A percentile compares a stretch with the other conserved stretches of the same genome.
Conservation (phyloP, 2,329 filamentous ascomycete genomes). For the Fusarium sp. region DNA sequence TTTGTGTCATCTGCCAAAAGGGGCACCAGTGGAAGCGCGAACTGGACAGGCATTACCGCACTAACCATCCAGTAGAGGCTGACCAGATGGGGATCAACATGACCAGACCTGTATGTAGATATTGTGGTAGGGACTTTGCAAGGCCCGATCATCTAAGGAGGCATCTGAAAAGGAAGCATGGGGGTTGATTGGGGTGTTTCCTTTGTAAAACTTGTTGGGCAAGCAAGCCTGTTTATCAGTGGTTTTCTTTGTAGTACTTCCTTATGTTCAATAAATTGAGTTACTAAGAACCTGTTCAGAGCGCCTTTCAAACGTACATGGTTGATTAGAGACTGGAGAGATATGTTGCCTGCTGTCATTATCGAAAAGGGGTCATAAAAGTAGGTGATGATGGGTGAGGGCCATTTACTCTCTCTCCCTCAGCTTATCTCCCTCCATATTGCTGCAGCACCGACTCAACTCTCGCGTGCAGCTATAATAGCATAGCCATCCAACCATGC, state of each 20-base stretch:
- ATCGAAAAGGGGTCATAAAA: too few species aligned
- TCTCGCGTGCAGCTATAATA: too few species aligned
- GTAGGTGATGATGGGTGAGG: too few species aligned
- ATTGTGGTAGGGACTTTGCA: conserved; percentile 5
- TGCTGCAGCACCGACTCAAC: too few species aligned
- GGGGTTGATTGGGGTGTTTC: neutral
- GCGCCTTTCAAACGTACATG: neutral
- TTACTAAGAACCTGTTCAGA: neutral
- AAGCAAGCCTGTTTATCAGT: neutral
- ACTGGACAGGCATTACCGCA: conserved; percentile 10
- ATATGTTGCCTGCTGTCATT: neutral
- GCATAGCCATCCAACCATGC: too few species aligned
- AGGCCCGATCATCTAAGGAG: conserved; percentile 22
- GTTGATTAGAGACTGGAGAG: too few species aligned
- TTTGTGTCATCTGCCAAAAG: conserved; percentile 18
- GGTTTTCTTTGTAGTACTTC: conserved; percentile 12
- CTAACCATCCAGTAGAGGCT: conserved; percentile 7
- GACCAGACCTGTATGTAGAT: neutral
- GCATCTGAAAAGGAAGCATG: conserved; percentile 19
- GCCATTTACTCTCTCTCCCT: too few species aligned
- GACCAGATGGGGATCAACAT: neutral
- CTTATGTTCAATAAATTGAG: neutral
- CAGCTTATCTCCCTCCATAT: too few species aligned
- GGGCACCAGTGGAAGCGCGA: conserved; percentile 10
- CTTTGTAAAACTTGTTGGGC: neutral